Evolutionary conservation across 164 flowering plant species (phyloP).

Genomic region (Aristolochia contorta): DNA sequence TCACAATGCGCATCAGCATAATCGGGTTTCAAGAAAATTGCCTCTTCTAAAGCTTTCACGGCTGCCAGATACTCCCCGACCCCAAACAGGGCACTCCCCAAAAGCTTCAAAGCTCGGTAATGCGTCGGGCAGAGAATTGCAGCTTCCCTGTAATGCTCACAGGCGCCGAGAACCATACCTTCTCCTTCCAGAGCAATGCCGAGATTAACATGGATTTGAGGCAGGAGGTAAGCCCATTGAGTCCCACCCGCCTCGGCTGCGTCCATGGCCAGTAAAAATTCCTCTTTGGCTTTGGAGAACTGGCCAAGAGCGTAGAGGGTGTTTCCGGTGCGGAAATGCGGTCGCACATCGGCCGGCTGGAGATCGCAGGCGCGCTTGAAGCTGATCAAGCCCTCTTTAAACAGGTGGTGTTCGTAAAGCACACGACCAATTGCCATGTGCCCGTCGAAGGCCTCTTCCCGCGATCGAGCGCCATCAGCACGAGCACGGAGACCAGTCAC

Average conservation of each 20-base stretch:
- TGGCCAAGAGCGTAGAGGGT: conserved; percentile 60
- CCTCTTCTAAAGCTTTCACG: conserved; percentile 95
- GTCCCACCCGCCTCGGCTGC: conserved; percentile 90
- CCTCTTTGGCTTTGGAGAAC: conserved; percentile 64
- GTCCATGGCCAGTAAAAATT: conserved; percentile 68
- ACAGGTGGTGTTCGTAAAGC: conserved; percentile 76
- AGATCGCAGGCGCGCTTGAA: conserved; percentile 89
- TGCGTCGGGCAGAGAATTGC: conserved; percentile 93
- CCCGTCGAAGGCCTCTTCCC: conserved; percentile 90
- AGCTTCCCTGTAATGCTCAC: conserved; percentile 98
- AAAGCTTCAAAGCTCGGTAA: conserved; percentile 87
- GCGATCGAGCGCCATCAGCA: conserved; percentile 74
- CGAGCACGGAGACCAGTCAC: conserved; percentile 62
- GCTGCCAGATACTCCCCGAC: conserved; percentile 99
- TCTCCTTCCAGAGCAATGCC: conserved; percentile 93
- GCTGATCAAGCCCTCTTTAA: conserved; percentile 71
- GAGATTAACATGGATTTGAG: conserved; percentile 93
- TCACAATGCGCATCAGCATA: conserved; percentile 99
- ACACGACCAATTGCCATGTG: conserved; percentile 97
- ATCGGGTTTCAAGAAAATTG: conserved; percentile 78
- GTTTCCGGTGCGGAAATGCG: conserved; percentile 89
- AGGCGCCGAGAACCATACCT: conserved; percentile 91
- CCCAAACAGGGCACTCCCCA: conserved; percentile 96
- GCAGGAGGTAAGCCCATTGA: conserved; percentile 83
- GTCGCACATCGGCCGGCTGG: conserved; percentile 82